Percentiles rank a stretch among this genome's conserved stretches.
Evolutionary conservation across 202 grass and related monocot species (phyloP).

Genomic region (Zoysia matrella): DNA sequence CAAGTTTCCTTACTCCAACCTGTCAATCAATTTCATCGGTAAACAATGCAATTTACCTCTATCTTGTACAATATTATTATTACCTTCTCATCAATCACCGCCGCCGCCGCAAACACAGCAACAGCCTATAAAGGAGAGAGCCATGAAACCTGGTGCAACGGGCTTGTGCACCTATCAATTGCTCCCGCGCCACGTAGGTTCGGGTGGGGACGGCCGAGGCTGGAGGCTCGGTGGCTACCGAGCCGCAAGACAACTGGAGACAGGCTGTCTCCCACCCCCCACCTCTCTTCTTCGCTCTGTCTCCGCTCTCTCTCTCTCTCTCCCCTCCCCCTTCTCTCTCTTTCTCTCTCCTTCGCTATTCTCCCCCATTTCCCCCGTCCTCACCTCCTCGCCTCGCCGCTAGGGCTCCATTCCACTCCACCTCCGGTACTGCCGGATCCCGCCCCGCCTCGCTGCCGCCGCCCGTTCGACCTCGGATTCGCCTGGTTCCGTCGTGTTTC

Average conservation of each 20-base stretch:
- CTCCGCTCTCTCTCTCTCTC: not conserved
- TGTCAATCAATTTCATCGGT: too few species aligned
- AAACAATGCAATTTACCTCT: too few species aligned
- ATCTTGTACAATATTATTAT: too few species aligned
- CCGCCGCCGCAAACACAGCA: not conserved
- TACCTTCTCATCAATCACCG: not conserved
- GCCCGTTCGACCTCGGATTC: conserved; percentile 40
- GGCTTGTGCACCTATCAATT: conserved; percentile 30
- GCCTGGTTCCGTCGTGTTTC: conserved; percentile 29
- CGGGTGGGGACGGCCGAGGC: conserved; percentile 40
- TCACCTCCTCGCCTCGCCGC: conserved; percentile 11
- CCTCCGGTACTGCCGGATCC: conserved; percentile 55
- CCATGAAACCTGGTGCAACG: not conserved
- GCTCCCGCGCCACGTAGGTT: conserved; percentile 59
- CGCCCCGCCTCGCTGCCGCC: conserved; percentile 1
- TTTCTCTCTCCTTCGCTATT: too few species aligned
- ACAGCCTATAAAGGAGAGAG: fast-evolving
- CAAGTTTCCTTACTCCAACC: too few species aligned
- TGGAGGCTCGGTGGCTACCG: conserved; percentile 52
- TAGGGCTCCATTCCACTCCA: conserved; percentile 17
- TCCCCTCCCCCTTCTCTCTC: too few species aligned
- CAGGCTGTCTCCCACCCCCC: conserved; percentile 86
- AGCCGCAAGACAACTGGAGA: conserved; percentile 90
- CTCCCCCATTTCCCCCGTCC: conserved; percentile 5
- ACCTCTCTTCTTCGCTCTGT: conserved; percentile 38